Conservation (phyloP, 2,329 filamentous ascomycete species). For the Zasmidium cellare region DNA sequence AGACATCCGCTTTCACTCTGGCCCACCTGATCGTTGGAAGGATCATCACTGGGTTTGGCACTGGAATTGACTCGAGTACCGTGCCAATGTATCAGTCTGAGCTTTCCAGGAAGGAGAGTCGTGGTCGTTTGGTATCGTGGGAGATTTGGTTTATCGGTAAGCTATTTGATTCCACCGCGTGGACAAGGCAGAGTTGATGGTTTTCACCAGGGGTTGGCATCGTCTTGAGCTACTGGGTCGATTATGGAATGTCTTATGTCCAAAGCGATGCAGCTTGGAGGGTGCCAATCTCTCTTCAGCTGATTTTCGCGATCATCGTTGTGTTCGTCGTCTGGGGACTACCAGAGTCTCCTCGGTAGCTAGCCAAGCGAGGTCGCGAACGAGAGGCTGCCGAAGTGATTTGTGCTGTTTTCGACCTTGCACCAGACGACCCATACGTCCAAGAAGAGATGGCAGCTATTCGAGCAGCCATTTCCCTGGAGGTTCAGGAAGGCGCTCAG, state of each 20-base stretch:
- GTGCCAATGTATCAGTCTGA: conserved; percentile 48
- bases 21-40: conserved; percentile 51
- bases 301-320: conserved; percentile 38
- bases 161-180: no score
- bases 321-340: conserved; percentile 30
- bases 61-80: conserved; percentile 32
- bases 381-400: conserved; percentile 28
- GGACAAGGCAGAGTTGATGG: no score
- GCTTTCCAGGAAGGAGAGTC: conserved; percentile 36
- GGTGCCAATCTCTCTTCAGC: conserved; percentile 18
- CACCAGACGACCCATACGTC: conserved; percentile 24
- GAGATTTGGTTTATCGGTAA: conserved; percentile 28
- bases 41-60: conserved; percentile 50
- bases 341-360: conserved; percentile 41
- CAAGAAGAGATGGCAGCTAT: conserved; percentile 31
- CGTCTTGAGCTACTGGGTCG: conserved; percentile 20
- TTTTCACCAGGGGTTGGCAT: conserved; percentile 9
- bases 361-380: conserved; percentile 23
- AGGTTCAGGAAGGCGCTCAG: conserved; percentile 34
- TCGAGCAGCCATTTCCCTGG: conserved; percentile 35
- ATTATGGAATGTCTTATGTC: conserved; percentile 20
- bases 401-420: conserved; percentile 27
- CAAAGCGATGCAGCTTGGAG: conserved; percentile 17
- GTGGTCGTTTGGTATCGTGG: conserved; percentile 28
- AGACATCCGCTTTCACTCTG: conserved; percentile 34